These are phyloP conservation scores for Chaetomium fimeti DNA, from an alignment of 495 filamentous ascomycete genomes.

Conservation along the genomic window DNA sequence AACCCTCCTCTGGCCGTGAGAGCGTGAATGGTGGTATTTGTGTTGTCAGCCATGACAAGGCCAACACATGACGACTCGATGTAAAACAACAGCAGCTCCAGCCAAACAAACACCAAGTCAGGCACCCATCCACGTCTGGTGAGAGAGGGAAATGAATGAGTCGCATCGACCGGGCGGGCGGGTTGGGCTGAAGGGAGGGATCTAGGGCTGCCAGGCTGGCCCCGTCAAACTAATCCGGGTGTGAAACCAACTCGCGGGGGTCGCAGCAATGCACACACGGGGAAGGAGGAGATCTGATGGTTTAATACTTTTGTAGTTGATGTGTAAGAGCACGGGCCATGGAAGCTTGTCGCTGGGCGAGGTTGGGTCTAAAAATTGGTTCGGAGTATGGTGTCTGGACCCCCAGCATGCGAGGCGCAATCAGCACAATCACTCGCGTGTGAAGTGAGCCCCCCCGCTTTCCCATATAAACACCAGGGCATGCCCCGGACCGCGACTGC, in stretches of 20 bases:
- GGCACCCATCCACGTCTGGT: neutral
- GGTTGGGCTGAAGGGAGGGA: conserved; percentile 10
- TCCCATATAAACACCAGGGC: conserved; percentile 50
- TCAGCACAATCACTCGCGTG: conserved; percentile 37
- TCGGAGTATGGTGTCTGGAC: neutral
- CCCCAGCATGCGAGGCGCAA: neutral
- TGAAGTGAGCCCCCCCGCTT: conserved; percentile 39
- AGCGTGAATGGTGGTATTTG: neutral
- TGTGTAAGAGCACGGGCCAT: conserved; percentile 7
- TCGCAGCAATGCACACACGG: neutral
- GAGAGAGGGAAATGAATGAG: neutral
- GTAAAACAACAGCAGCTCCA: no score
- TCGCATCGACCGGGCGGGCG: neutral
- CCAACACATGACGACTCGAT: no score
- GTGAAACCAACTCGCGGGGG: neutral
- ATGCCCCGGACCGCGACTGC: conserved; percentile 48
- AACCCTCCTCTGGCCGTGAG: no score
- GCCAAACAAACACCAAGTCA: neutral
- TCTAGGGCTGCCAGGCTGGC: neutral
- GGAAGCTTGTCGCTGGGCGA: neutral
- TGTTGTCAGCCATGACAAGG: no score
- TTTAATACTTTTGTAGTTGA: neutral
- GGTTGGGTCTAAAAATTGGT: neutral
- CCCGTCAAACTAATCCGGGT: neutral
- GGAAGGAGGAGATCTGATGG: neutral